Conservation (phyloP, 2,329 filamentous ascomycete species). For the Diaporthe batatas region DNA sequence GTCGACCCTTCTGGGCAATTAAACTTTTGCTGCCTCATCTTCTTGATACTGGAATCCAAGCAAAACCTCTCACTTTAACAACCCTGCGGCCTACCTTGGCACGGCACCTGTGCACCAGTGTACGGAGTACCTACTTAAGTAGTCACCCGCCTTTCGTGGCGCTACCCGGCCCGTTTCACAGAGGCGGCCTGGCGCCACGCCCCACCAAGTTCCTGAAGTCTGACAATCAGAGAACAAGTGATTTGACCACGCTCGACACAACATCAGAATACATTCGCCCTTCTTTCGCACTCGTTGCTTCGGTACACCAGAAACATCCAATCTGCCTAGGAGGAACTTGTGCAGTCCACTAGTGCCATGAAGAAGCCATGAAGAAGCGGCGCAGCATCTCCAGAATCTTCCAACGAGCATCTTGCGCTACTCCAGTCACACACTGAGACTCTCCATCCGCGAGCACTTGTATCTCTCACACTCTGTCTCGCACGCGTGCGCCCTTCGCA, state of each 20-base stretch:
- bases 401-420: not conserved
- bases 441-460: not conserved
- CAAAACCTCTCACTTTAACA: too few relatives aligned
- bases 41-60: too few relatives aligned
- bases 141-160: not conserved
- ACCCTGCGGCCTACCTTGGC: too few relatives aligned
- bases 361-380: constrained; percentile 23
- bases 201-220: constrained; percentile 4
- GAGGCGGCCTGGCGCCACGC: not conserved
- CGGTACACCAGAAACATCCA: not conserved
- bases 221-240: not conserved
- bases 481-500: too few relatives aligned
- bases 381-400: not conserved
- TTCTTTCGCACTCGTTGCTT: not conserved
- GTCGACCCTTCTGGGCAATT: too few relatives aligned
- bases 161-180: not conserved
- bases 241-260: not conserved
- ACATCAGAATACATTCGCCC: not conserved
- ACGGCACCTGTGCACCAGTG: too few relatives aligned
- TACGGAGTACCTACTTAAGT: too few relatives aligned
- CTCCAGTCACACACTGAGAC: not conserved
- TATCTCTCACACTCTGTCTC: not conserved
- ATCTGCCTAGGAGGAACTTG: too few relatives aligned
- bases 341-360: not conserved
- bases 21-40: too few relatives aligned